Evolutionary conservation across 176 grass and related monocot genomes (phyloP).

Genomic region (Calamus simplicifolius): DNA sequence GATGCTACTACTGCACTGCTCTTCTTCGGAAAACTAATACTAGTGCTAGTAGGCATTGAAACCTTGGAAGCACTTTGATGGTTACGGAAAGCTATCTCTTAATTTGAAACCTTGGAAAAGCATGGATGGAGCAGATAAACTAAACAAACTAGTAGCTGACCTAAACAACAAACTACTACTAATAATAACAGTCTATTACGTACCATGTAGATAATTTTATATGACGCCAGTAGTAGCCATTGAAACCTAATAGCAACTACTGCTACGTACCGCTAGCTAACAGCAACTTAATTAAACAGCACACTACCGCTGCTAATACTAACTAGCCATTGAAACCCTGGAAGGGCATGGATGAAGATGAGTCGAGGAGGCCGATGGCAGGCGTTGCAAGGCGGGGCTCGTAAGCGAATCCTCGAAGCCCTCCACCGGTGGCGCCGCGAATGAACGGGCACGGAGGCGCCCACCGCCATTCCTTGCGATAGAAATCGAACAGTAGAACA

Average conservation of each 20-base stretch:
- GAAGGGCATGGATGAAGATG: conserved; percentile 38
- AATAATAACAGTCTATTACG: too few relatives aligned
- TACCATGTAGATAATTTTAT: conserved; percentile 1
- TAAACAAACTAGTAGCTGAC: too few relatives aligned
- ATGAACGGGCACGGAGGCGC: conserved; percentile 58
- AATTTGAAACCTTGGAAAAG: too few relatives aligned
- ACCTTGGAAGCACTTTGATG: too few relatives aligned
- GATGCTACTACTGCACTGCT: conserved; percentile 1
- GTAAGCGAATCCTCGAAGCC: conserved; percentile 56
- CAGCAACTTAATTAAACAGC: conserved; percentile 3
- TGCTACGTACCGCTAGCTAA: neutral
- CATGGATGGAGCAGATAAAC: too few relatives aligned
- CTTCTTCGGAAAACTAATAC: too few relatives aligned
- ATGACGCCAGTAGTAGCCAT: neutral
- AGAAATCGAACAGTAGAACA: conserved; percentile 71
- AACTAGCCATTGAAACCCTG: conserved; percentile 43
- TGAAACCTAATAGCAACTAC: too few relatives aligned
- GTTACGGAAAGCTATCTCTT: too few relatives aligned
- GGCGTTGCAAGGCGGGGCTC: conserved; percentile 82
- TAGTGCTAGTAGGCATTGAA: too few relatives aligned
- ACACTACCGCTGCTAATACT: neutral
- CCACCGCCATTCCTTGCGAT: conserved; percentile 68
- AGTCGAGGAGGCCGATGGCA: conserved; percentile 74
- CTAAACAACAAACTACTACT: too few relatives aligned
- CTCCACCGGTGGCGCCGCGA: conserved; percentile 14